Base-by-base conservation (phyloP, 805 yeast species). In the Suhomyces emberorum region DNA sequence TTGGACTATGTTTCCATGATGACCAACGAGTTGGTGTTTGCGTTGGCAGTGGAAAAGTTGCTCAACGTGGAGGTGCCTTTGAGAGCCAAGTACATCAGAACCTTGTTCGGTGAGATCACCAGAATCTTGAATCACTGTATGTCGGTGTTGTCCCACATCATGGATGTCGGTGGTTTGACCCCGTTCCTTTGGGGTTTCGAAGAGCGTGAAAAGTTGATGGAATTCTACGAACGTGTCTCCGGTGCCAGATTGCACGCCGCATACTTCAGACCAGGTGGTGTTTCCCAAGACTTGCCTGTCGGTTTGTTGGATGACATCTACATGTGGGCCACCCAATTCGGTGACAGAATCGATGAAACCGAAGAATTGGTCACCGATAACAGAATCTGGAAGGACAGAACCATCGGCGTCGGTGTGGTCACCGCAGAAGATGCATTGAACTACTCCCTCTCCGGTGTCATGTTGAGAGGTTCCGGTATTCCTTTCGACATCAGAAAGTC, bases 251-350 rank as follows among this genome's bases (percentile, higher is more conserved):
- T 87, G 63, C 95, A 87, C 64, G 73, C 88, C 18, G 95, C 95
- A 27, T 87, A 87, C 52, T 81, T 84, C 44, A 77, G 95, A 69
- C 95, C 95, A 37, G 95, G 95, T 54, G 95, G 95, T 55, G 95
- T 87, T 14, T 69, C 91, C 15, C 95, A 83, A 65, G 95, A 87
- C 65, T 63, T 87, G 42, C 95, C 95, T 17, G 81, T 77, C 27
- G 95, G 95, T 35, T 61, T 87, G 55, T 74, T 87, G 52, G 95
- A 87, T 62, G 95, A 87, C 59, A 87, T 87, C 47, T 87, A 84
- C 65, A 86, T 86, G 91, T 87, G 95, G 95, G 95, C 95, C 38
- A 87, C 95, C 16, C 95, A 87, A 70, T 87, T 87, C 51, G 95
- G 95, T 58, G 95, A 87, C 69, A 79, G 95, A 69, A 66, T 87